Evolutionary conservation across 371 early-diverging fungal genomes (phyloP), one percentile per base, ranked within the genome.

Genomic region (Rhizomucor pusillus): DNA sequence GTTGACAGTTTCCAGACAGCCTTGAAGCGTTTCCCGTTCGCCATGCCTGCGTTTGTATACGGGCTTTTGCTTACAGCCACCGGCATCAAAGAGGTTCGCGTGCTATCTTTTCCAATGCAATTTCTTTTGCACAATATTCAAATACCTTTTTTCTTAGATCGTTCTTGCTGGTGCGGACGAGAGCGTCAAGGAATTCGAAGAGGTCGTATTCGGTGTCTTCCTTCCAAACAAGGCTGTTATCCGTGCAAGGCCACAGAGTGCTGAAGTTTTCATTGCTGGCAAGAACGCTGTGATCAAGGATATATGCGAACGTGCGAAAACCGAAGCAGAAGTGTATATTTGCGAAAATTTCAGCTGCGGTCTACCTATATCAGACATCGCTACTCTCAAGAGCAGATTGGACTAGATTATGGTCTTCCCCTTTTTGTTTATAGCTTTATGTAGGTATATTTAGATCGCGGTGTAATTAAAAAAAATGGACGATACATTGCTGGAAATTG

Each of bases 301-400:
- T 24, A 62, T 75, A 18, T 47, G 57, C 41, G 24, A 58, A 24
- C 9, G 35, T 35, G 29, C 40, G 55, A 43, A 50, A 3, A 36
- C 33, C n/a, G 43, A 44, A 13, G 41, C 52, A 35, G 52, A 59
- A 9, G 29, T 25, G 13, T 41, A 68, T 47, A 67, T 80, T 23
- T 80, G 80, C 36, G 74, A 77, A 43, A 71, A 80, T 25, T 80
- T 80, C 49, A 61, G 75, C 1, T 80, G 80, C 50, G 71, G 80
- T 20, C 36, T 71, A 47, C 76, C 80, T 1, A 69, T 80, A 35
- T 16, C n/a, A 20, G 51, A 57, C 50, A n/a, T 62, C 10, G 43
- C 29, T 3, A 29, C 29, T 29, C 29, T 29, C 7, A 7, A 29
- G 7, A 29, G 29, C 29, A 29, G 7, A 29, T 7, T 29, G 7